Conservation (phyloP, 129 eudicot species). For the Flaveria sonorensis region DNA sequence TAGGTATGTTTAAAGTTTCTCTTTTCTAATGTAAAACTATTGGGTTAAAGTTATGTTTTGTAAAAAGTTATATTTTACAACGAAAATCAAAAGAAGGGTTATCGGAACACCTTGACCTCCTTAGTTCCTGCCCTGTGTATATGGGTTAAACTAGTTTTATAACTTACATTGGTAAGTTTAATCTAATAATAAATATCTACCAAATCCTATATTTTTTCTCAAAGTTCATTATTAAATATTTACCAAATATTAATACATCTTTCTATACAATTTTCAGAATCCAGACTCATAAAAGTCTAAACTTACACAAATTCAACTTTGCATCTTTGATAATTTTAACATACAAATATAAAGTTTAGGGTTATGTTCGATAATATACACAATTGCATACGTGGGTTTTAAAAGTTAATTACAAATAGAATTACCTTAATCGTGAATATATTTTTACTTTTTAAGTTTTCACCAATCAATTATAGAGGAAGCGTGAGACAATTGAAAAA, state of each 20-base stretch:
- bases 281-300: neutral
- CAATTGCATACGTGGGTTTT: too few relatives aligned
- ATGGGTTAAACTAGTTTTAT: too few relatives aligned
- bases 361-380: neutral
- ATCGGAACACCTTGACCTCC: too few relatives aligned
- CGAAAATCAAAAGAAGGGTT: too few relatives aligned
- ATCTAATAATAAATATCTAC: neutral
- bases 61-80: too few relatives aligned
- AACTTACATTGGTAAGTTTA: neutral
- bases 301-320: neutral
- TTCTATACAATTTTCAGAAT: neutral
- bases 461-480: conserved; percentile 10
- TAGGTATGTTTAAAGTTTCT: too few relatives aligned
- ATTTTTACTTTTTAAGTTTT: neutral
- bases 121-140: too few relatives aligned
- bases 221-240: too few relatives aligned
- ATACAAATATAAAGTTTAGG: neutral
- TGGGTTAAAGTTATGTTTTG: too few relatives aligned
- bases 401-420: neutral
- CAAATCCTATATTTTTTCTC: too few relatives aligned
- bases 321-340: neutral
- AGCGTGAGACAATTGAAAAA: conserved; percentile 9
- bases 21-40: too few relatives aligned
- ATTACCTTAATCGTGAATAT: neutral
- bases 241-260: neutral